Evolutionary conservation across 306 rosid species (phyloP), one percentile per base, ranked within the genome.

Genomic region (Herpetospermum pedunculosum): DNA sequence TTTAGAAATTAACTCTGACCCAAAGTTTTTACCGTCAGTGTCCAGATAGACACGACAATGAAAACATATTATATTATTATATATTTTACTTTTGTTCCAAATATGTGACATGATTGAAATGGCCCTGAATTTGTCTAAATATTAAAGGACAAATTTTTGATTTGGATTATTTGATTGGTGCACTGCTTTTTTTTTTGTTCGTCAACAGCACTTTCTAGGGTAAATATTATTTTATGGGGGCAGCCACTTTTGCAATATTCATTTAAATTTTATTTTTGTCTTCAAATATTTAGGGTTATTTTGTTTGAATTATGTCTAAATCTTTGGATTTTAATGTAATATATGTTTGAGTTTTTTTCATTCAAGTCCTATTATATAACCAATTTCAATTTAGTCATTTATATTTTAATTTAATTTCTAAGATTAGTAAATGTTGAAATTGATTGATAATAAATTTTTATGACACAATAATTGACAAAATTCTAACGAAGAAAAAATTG

Each of bases 81-180:
- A 60, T 32, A 6, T 38, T 23, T 25, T 68, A 43, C 9, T 59
- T 15, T 32, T 18, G 38, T 59, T 37, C 11, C 72, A 16, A 59
- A 65, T 16, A 63, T 8, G 70, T 38, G 53, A 68, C 52, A 41
- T 43, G 55, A 68, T 43, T 68, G 54, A 68, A 68, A 44, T 43
- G 54, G 35, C 25, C 70, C 48, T 65, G 70, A 38, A 19, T 21
- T 65, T 40, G 18, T 69, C 53, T 69, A 19, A 69, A 69, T 25
- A 69, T 43, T 69, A 43, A 68, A 68, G 37, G 73, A 69, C 73
- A 69, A 68, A 69, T 21, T 2, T 69, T 26, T 5, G 23, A 43
- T 43, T 69, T 69, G 73, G 38, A 69, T 69, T 69, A 69, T 44
- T 69, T 43, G 12, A 69, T 44, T 69, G 54, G 44, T 69, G 35